Base-by-base conservation (phyloP, 768 basidiomycete genomes). In the Tephrocybe sp. region DNA sequence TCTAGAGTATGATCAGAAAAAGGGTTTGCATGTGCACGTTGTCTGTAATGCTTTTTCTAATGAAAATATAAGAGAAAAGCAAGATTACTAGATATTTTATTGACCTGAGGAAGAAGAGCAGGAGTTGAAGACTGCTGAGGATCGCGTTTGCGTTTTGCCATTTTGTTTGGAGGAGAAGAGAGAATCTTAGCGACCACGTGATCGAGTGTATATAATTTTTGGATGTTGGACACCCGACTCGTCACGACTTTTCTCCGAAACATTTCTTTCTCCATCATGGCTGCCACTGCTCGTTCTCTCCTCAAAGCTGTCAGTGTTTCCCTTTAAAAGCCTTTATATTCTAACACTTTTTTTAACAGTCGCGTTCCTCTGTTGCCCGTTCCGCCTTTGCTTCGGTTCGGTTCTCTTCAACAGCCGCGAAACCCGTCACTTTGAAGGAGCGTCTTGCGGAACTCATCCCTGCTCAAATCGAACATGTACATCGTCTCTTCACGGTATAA, bases 361-460 rank as follows among this genome's bases (percentile, higher is more conserved):
- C 80, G 30, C 83, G 79, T 52, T 77, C 73, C 50, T 68, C 73
- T 30, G 61, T 68, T 59, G 68, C 74, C 60, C 79, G 75, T 58
- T 65, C 69, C 35, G 61, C 71, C 16, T 62, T 74, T 50, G 70
- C 74, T 33, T 74, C 78, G 31, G 75, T 75, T 57, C 78, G 85
- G 48, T 80, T 85, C 60, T 82, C 80, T 42, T 86, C 87, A n/a
- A 76, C 84, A 13, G 70, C 76, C 39, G 65, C 80, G 26, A 88
- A 85, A 69, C 80, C 80, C 39, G 77, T 80, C 53, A 84, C 91
- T 22, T 80, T 98, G 66, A 96, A 95, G 76, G 93, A 98, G 72
- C 82, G 92, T 46, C 79, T 98, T 54, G 83, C 90, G 31, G 91
- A 97, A 72, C 83, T 98, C 69, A 98, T 98, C 62, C 96, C 96